Base-by-base conservation (phyloP, 306 rosid species). In the Ochetophila trinervis region DNA sequence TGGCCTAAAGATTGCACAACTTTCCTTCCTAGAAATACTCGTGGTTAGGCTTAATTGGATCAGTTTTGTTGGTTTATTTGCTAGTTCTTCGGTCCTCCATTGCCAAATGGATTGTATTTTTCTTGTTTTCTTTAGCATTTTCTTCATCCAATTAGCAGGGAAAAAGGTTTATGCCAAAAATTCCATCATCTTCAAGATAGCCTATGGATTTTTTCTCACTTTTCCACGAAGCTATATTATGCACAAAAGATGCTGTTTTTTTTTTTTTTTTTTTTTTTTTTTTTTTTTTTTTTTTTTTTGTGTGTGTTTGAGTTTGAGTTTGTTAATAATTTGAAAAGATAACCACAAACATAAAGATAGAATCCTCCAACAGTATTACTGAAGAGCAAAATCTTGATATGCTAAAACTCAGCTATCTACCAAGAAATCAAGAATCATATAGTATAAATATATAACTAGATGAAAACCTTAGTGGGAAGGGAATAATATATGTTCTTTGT, bases 101-200 rank as follows among this genome's bases (percentile, higher is more conserved):
- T 12, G 18, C 8, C 8, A 34, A 9, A 11, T 66, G 20, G 3
- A 5, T 20, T 35, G 52, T 5, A 37, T 36, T 3, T 5, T 8
- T 40, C 45, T 40, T 66, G 0, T 30, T 50, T 16, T 13, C 10
- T 6, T 45, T 17, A 63, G 53, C 21, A 62, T 17, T 24, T 42
- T 48, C 30, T 65, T 32, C 11, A 34, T 45, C 30, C 2, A 11
- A 52, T 35, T 53, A 53, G 62, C 51, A 66, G 62, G 70, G 21
- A 54, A 40, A 66, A 53, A 36, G 52, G 8, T 23, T 36, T 6
- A 17, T 66, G 70, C 59, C 48, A 20, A 65, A 49, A 59, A 32
- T 51, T 49, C 11, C 6, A 47, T 17, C 47, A 65, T 30, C 45
- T 32, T 4, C 6, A 23, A 18, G 14, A 21, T 36, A 18, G 42